These are phyloP conservation scores for Salvia rosmarinus DNA, from an alignment of 257 asterid species.

Conservation along the genomic window DNA sequence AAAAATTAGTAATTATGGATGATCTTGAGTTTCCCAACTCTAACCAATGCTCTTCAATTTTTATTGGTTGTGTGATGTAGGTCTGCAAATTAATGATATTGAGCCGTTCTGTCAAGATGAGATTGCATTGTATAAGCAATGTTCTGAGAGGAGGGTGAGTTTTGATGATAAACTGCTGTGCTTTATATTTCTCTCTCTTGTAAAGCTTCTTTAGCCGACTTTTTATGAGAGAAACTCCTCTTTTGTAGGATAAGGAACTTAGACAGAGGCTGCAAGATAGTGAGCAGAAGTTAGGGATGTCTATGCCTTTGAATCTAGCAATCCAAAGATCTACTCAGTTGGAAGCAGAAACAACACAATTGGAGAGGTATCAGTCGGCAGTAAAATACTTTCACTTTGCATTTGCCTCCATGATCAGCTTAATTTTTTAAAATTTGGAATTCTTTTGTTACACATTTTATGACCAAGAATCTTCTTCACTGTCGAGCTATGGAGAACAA, in stretches of 20 bases:
- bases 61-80: constrained; percentile 34
- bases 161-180: constrained; percentile 2
- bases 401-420: not conserved
- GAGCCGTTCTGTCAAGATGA: constrained; percentile 81
- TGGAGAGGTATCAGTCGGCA: constrained; percentile 70
- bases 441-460: not conserved
- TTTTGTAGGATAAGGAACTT: constrained; percentile 71
- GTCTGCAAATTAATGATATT: constrained; percentile 84
- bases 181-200: constrained; percentile 2
- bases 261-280: constrained; percentile 88
- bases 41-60: not conserved
- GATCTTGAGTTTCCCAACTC: not conserved
- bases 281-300: constrained; percentile 76
- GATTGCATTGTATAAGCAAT: constrained; percentile 50
- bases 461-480: too few relatives aligned
- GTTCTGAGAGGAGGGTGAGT: constrained; percentile 64
- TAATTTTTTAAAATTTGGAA: not conserved
- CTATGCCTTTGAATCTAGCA: constrained; percentile 84
- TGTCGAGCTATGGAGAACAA: not conserved
- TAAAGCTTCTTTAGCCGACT: not conserved
- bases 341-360: constrained; percentile 75
- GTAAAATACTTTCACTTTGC: not conserved
- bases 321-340: constrained; percentile 72
- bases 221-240: not conserved
- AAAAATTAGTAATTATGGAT: not conserved